These are phyloP conservation scores for Rhynchospora pubera DNA, from an alignment of 176 grass and related monocot species.

Conservation along the genomic window DNA sequence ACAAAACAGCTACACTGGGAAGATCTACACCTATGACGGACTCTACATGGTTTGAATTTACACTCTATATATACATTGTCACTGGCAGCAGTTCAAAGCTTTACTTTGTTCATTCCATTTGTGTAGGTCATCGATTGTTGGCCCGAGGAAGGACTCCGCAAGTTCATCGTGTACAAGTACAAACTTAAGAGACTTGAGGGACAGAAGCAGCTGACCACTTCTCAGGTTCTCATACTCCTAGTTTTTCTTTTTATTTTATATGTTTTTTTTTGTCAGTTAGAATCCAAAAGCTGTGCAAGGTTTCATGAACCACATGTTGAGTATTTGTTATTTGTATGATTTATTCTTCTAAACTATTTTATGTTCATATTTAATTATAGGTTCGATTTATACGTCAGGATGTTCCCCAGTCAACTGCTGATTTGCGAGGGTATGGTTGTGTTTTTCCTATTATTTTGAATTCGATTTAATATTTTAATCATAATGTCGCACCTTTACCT, in stretches of 20 bases:
- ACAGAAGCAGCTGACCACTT: constrained; percentile 58
- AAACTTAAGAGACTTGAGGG: constrained; percentile 77
- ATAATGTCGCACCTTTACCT: not conserved
- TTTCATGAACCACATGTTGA: not conserved
- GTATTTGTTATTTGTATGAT: not conserved
- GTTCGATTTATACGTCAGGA: constrained; percentile 66
- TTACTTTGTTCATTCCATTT: not conserved
- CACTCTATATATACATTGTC: not conserved
- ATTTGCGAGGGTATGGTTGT: constrained; percentile 68
- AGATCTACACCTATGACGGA: constrained; percentile 82
- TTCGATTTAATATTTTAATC: not conserved
- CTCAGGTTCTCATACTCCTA: constrained; percentile 42
- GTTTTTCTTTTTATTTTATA: not conserved
- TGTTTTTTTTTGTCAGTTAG: not conserved
- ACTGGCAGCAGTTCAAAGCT: not conserved
- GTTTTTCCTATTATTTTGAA: constrained; percentile 3
- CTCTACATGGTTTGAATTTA: constrained; percentile 60
- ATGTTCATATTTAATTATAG: constrained; percentile 28
- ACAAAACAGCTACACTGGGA: constrained; percentile 64
- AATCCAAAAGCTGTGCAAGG: not conserved
- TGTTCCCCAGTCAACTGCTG: constrained; percentile 50
- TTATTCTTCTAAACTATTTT: not conserved
- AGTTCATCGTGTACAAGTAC: constrained; percentile 66
- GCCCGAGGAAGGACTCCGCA: constrained; percentile 53
- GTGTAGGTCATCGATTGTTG: constrained; percentile 62